Evolutionary conservation across 2,329 filamentous ascomycete genomes (phyloP).

Genomic region (Fusarium nematophilum): DNA sequence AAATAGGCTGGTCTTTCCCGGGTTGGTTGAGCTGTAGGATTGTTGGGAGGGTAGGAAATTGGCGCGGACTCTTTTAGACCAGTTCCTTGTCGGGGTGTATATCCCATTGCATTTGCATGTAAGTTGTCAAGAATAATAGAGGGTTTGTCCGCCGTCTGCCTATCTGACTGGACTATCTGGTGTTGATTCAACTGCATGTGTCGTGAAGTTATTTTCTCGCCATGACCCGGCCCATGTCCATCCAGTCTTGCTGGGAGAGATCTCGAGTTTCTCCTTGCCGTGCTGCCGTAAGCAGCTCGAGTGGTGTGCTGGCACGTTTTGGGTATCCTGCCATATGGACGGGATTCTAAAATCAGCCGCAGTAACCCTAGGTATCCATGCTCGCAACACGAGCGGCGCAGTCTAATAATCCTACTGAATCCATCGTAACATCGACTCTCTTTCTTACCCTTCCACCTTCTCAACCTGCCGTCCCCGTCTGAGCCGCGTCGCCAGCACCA

Average conservation of each 20-base stretch:
- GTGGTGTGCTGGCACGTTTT: background rate
- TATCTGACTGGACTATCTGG: no score
- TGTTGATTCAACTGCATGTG: no score
- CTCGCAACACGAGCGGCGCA: constrained; percentile 21
- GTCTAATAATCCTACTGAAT: background rate
- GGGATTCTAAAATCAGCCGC: background rate
- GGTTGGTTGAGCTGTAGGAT: constrained; percentile 5
- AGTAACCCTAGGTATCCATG: constrained; percentile 7
- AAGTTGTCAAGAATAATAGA: constrained; percentile 39
- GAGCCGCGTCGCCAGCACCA: constrained; percentile 7
- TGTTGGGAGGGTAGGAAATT: constrained; percentile 13
- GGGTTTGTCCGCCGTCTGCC: constrained; percentile 16
- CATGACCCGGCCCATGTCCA: no score
- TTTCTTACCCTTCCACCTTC: background rate
- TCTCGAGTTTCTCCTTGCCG: no score
- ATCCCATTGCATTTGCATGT: constrained; percentile 22
- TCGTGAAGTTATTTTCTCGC: no score
- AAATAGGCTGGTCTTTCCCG: constrained; percentile 16
- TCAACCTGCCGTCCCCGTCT: constrained; percentile 20
- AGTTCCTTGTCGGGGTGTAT: constrained; percentile 27
- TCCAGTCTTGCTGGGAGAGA: no score
- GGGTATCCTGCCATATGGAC: constrained; percentile 13
- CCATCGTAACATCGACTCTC: background rate
- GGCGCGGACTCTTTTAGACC: constrained; percentile 30
- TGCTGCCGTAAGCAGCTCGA: no score